These are phyloP conservation scores for Leucosporidium yakuticum DNA, from an alignment of 768 basidiomycete genomes.

Conservation along the genomic window DNA sequence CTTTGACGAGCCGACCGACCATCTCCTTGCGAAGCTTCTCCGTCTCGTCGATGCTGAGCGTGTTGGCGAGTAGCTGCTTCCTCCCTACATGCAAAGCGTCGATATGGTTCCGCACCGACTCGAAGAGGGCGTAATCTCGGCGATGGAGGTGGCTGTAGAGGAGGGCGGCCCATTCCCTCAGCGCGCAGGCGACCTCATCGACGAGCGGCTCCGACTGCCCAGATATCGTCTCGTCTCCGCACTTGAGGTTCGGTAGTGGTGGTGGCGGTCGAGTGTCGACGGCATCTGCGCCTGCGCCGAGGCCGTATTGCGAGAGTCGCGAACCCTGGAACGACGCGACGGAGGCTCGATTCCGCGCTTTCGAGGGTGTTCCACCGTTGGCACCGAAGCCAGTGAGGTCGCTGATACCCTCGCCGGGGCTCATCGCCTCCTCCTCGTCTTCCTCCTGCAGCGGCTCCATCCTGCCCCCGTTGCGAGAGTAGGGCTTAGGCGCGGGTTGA, in stretches of 20 bases:
- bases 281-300: slow-evolving; percentile 3
- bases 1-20: slow-evolving; percentile 75
- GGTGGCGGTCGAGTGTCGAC: slow-evolving; percentile 61
- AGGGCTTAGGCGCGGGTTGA: not conserved
- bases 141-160: slow-evolving; percentile 86
- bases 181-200: slow-evolving; percentile 92
- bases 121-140: slow-evolving; percentile 83
- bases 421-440: slow-evolving; percentile 31
- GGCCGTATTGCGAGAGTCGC: not conserved
- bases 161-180: slow-evolving; percentile 90
- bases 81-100: slow-evolving; percentile 87
- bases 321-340: slow-evolving; percentile 20
- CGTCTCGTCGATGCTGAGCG: slow-evolving; percentile 80
- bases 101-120: slow-evolving; percentile 77
- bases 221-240: slow-evolving; percentile 84
- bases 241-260: slow-evolving; percentile 87
- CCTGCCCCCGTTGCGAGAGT: not conserved
- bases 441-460: slow-evolving; percentile 39
- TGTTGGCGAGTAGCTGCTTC: slow-evolving; percentile 75
- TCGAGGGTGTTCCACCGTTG: slow-evolving; percentile 5
- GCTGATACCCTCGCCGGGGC: not conserved
- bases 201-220: slow-evolving; percentile 81
- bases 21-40: slow-evolving; percentile 73
- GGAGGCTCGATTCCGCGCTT: slow-evolving; percentile 18
- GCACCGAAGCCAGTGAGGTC: not conserved